Evolutionary conservation across 2,329 filamentous ascomycete genomes (phyloP), one percentile per base, ranked within the genome.

Genomic region (Fusarium newnesense): DNA sequence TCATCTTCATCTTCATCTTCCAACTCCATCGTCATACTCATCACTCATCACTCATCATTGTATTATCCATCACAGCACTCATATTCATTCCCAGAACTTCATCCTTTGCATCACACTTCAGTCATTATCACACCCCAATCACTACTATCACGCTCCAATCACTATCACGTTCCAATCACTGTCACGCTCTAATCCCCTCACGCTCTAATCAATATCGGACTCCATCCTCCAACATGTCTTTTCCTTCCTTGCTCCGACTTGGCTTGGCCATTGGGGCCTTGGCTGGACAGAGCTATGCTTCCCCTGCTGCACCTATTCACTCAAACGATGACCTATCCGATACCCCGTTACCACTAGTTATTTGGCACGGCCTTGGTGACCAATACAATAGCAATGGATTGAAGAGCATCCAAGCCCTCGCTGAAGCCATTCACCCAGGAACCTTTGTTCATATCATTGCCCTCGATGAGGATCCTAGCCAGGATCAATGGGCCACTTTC

Each of bases 301-400:
- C 75, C 60, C 76, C 69, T 42, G 66, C 73, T 43, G 68, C 73
- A 62, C 75, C 68, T 44, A 67, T 74, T 47, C 76, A 60, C 63
- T 59, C 66, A 64, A 65, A 64, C 34, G 67, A 81, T 72, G 82
- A 86, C 44, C 77, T 84, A 54, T 82, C 87, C 78, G 88, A 91
- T 75, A 91, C 88, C n/a, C 94, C 94, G 7, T 88, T 98, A 36
- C 96, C 96, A 2, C 87, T 99, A 40, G 88, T 99, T 67, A 93
- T 99, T 84, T 99, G 96, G 96, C 96, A 99, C 82, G 96, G 90
- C 32, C 85, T 91, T 16, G 91, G 90, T 77, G 94, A 96, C 83
- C 89, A 91, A 81, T 97, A 91, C 84, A 88, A 90, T 59, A 89
- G 90, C 72, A 91, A 95, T 4, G 95, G 95, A 64, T 87, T 98